Base-by-base conservation (phyloP, 441 rosid genomes). In the Pelargonium citronellum region DNA sequence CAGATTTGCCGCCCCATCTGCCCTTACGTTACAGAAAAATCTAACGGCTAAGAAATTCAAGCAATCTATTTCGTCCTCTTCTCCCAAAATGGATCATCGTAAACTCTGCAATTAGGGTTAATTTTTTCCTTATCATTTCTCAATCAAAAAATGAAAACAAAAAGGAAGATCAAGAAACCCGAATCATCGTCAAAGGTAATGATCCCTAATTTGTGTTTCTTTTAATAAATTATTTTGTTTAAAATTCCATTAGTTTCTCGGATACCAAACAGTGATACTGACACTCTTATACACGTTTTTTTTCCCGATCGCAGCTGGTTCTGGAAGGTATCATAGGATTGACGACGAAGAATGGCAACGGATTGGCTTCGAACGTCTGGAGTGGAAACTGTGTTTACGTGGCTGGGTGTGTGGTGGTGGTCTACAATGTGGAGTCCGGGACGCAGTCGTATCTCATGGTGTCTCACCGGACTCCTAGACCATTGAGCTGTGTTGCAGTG, bases 401-500 rank as follows among this genome's bases (percentile, higher is more conserved):
- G 44, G 97, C 95, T 0, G 97, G 96, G 37, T 92, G 96, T 41
- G 95, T 86, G 46, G 91, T 78, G 76, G 96, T 90, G 75, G 78
- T 85, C 71, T 86, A 83, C 67, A 68, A 88, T 73, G 91, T 81
- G 16, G 84, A 79, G 57, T 79, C 85, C 0, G 80, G 78, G 43
- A 71, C 78, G 53, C 97, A 88, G 15, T 90, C 91, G 5, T 92
- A 86, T 67, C 91, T 92, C 64, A 66, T 81, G 69, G 90, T 79
- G 49, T 79, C 95, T 79, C 91, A 86, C 58, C 81, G 96, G 57
- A 69, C 78, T 64, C 92, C 97, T 7, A 92, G 83, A 69, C 86
- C 95, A 24, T 76, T 90, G 75, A 79, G 76, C 75, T 92, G 91
- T 69, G 88, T 92, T 17, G 87, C 91, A 0, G 68, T 88, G 68